These are phyloP conservation scores for Pleurotus giganteus DNA, from an alignment of 768 basidiomycete species.

Conservation along the genomic window DNA sequence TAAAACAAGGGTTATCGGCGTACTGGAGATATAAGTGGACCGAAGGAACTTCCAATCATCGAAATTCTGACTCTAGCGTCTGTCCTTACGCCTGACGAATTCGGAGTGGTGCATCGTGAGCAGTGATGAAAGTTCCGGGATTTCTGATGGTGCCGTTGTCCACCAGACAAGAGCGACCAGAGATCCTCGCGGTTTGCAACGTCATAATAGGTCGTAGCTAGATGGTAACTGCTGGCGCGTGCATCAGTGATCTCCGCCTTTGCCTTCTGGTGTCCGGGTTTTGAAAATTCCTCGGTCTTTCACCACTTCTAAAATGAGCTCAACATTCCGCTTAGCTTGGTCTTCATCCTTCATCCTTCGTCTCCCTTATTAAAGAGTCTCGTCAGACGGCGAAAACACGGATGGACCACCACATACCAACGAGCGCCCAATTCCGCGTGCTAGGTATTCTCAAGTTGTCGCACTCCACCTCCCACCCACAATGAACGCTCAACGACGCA, in stretches of 20 bases:
- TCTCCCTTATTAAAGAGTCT: constrained; percentile 20
- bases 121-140: too few species aligned
- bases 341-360: constrained; percentile 24
- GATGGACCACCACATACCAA: constrained; percentile 53
- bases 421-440: constrained; percentile 89
- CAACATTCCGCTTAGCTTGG: constrained; percentile 37
- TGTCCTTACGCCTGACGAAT: too few species aligned
- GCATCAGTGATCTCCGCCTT: constrained; percentile 37
- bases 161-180: too few species aligned
- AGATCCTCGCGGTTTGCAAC: too few species aligned
- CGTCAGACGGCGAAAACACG: constrained; percentile 5
- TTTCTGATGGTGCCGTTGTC: too few species aligned
- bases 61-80: too few species aligned
- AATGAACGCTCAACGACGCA: constrained; percentile 63
- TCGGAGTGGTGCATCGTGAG: too few species aligned
- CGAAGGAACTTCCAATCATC: too few species aligned
- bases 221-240: too few species aligned
- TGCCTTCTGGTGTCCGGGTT: constrained; percentile 70
- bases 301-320: constrained; percentile 54
- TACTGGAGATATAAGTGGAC: too few species aligned
- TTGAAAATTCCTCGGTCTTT: constrained; percentile 68
- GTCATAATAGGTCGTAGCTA: background rate
- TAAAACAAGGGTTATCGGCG: too few species aligned
- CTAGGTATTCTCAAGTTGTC: constrained; percentile 89
- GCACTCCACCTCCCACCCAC: constrained; percentile 86